Evolutionary conservation across 2,329 filamentous ascomycete genomes (phyloP).

Genomic region (Scytalidium lignicola): DNA sequence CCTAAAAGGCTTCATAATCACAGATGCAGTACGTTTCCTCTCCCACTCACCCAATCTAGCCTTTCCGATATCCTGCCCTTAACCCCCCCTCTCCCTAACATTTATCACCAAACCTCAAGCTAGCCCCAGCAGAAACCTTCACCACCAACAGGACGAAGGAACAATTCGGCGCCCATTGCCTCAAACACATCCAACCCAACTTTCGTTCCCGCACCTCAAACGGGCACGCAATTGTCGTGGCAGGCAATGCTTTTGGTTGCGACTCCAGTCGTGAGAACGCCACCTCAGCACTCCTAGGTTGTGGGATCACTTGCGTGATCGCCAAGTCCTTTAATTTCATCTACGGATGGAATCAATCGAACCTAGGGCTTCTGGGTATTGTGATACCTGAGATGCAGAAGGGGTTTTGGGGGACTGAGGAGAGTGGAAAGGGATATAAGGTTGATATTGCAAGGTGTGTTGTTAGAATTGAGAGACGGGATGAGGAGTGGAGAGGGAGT

Average conservation of each 20-base stretch:
- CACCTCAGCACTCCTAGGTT: conserved; percentile 31
- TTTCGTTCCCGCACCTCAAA: conserved; percentile 33
- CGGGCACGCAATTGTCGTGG: conserved; percentile 37
- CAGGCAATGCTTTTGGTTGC: conserved; percentile 39
- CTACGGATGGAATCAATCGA: conserved; percentile 40
- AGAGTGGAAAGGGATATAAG: conserved; percentile 30
- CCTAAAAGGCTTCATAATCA: conserved; percentile 42
- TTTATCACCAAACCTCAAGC: conserved; percentile 14
- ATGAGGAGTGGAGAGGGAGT: conserved; percentile 13
- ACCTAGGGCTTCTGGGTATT: conserved; percentile 39
- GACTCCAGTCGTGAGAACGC: conserved; percentile 42
- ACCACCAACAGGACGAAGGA: conserved; percentile 26
- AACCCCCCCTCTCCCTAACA: background rate
- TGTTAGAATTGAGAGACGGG: conserved; percentile 19
- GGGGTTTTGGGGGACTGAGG: conserved; percentile 31
- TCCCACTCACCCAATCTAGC: background rate
- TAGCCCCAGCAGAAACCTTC: conserved; percentile 35
- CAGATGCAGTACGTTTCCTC: conserved; percentile 30
- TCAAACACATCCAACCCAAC: conserved; percentile 34
- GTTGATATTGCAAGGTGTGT: conserved; percentile 24
- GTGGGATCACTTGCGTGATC: conserved; percentile 37
- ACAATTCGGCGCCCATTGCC: conserved; percentile 33
- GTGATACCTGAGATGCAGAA: conserved; percentile 29
- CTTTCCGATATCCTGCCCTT: background rate
- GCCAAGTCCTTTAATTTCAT: conserved; percentile 41